phyloP scores from a whole-genome alignment of 78 protist genomes.

The Mastigamoeba balamuthi region DNA sequence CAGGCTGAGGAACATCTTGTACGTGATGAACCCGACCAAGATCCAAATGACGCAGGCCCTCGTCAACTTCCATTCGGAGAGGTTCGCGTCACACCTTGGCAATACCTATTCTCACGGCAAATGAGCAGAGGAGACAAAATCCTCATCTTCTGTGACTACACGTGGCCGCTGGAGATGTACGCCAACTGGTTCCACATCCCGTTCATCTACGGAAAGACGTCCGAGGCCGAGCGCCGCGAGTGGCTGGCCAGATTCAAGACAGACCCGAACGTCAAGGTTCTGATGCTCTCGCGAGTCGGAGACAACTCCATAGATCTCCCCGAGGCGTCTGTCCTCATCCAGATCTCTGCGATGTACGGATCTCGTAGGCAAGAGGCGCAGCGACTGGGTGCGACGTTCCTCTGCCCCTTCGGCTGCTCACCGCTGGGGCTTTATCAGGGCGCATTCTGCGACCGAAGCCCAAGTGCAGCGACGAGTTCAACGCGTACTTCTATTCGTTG shows the following conservation, averaged over 20 bases:
- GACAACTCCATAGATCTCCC: conserved; percentile 96
- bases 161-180: conserved; percentile 66
- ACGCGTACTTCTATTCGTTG: conserved; percentile 96
- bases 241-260: conserved; percentile 44
- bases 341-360: conserved; percentile 90
- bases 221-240: conserved; percentile 47
- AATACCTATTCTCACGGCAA: background rate
- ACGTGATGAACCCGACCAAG: conserved; percentile 91
- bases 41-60: conserved; percentile 72
- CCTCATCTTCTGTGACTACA: conserved; percentile 86
- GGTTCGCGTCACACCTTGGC: background rate
- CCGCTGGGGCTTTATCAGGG: conserved; percentile 26
- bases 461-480: conserved; percentile 36
- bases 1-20: conserved; percentile 41
- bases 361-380: conserved; percentile 98
- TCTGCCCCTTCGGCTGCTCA: background rate
- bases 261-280: conserved; percentile 7
- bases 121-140: conserved; percentile 80
- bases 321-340: conserved; percentile 92
- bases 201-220: conserved; percentile 69
- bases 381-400: conserved; percentile 70
- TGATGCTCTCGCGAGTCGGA: conserved; percentile 58
- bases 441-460: conserved; percentile 94
- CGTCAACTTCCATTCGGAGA: conserved; percentile 67
- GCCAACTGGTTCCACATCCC: conserved; percentile 51